Conservation (phyloP, 495 filamentous ascomycete species). For the Hamigera avellanea region DNA sequence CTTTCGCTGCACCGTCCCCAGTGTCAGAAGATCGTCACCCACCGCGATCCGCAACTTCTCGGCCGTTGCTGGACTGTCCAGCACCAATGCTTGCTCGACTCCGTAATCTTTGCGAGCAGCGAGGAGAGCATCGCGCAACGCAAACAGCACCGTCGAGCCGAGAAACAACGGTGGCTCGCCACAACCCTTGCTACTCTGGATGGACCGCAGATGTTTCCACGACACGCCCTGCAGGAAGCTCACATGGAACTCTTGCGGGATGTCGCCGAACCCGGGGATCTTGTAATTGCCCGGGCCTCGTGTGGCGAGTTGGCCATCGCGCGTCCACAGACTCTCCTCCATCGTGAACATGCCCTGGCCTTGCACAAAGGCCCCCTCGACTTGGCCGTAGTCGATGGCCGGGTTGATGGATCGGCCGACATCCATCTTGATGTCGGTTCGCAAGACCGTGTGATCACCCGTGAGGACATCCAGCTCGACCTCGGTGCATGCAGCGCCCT, state of each 20-base stretch:
- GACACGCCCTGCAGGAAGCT: slow-evolving; percentile 81
- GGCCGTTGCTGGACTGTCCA: slow-evolving; percentile 70
- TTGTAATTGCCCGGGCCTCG: slow-evolving; percentile 85
- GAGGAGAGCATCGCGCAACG: slow-evolving; percentile 74
- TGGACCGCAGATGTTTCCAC: slow-evolving; percentile 90
- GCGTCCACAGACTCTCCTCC: slow-evolving; percentile 86
- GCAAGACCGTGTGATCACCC: slow-evolving; percentile 81
- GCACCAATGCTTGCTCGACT: slow-evolving; percentile 41
- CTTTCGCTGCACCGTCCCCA: too few species aligned
- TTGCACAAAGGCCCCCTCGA: slow-evolving; percentile 92
- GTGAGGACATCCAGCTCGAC: slow-evolving; percentile 92
- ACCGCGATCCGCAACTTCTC: slow-evolving; percentile 82
- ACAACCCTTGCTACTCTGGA: slow-evolving; percentile 74
- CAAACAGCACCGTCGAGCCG: slow-evolving; percentile 37
- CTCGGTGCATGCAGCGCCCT: slow-evolving; percentile 84
- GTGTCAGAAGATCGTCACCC: too few species aligned
- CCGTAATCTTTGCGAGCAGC: slow-evolving; percentile 62
- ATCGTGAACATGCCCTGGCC: slow-evolving; percentile 95
- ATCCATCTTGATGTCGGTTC: slow-evolving; percentile 96
- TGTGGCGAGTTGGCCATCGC: slow-evolving; percentile 73
- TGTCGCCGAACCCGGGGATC: slow-evolving; percentile 93
- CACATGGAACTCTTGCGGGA: slow-evolving; percentile 90
- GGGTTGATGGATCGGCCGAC: slow-evolving; percentile 92
- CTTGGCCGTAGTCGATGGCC: slow-evolving; percentile 93
- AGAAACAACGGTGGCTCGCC: slow-evolving; percentile 80